Conservation (phyloP, 2,329 filamentous ascomycete species). For the Trichoderma atroviride region DNA sequence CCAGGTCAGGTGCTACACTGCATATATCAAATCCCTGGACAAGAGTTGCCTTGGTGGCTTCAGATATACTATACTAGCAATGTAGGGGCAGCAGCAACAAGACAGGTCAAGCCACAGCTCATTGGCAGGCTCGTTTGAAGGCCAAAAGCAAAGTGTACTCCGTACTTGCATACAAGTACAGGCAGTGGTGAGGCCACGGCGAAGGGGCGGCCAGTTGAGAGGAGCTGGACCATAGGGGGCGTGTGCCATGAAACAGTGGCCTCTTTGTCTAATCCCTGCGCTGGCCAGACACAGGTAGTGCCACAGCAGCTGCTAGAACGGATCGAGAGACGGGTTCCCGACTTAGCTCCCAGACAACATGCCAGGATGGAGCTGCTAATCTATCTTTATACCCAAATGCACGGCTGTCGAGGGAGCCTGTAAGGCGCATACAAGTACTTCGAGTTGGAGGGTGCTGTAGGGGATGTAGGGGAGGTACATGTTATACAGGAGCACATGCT, state of each 20-base stretch:
- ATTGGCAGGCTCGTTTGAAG: slow-evolving; percentile 9
- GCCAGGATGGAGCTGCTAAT: neutral
- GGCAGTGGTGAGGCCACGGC: neutral
- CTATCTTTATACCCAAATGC: slow-evolving; percentile 25
- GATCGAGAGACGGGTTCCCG: slow-evolving; percentile 12
- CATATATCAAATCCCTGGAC: slow-evolving; percentile 12
- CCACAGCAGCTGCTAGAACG: neutral
- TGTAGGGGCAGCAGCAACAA: neutral
- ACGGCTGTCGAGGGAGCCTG: neutral
- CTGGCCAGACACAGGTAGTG: neutral
- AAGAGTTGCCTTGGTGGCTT: neutral
- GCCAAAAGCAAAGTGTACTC: slow-evolving; percentile 1
- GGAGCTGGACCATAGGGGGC: neutral
- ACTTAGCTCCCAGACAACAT: slow-evolving; percentile 9
- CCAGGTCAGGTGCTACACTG: slow-evolving; percentile 38
- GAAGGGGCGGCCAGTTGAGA: slow-evolving; percentile 2
- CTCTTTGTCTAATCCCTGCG: neutral
- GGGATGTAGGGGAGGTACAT: neutral
- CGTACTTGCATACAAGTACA: neutral
- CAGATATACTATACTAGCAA: slow-evolving; percentile 2
- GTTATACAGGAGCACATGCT: neutral
- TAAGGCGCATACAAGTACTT: neutral
- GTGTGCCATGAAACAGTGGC: slow-evolving; percentile 22
- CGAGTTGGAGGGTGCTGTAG: too few species aligned
- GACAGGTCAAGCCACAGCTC: neutral